These are phyloP conservation scores for Colletotrichum liaoningense DNA, from an alignment of 2,329 filamentous ascomycete genomes.

Conservation along the genomic window DNA sequence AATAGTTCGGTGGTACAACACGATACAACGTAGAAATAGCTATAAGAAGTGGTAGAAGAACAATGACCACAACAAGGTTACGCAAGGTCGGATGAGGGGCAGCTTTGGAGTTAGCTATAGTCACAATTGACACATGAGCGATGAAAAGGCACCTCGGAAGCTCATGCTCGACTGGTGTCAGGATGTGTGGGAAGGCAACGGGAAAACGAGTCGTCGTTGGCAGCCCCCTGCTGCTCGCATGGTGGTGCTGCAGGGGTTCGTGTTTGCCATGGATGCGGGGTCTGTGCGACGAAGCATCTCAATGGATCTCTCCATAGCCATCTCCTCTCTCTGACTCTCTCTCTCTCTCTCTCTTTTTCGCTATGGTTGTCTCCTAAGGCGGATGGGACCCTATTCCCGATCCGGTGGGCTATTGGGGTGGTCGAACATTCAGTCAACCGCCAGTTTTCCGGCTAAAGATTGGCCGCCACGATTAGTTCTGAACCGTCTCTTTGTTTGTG, in stretches of 20 bases:
- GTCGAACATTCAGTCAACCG: neutral
- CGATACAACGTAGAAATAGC: neutral
- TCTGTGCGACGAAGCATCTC: slow-evolving; percentile 27
- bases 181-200: neutral
- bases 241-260: slow-evolving; percentile 27
- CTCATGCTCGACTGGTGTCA: slow-evolving; percentile 34
- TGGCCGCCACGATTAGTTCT: neutral
- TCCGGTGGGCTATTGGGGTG: slow-evolving; percentile 1
- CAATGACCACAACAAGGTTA: neutral
- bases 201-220: slow-evolving; percentile 19
- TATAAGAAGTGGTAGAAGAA: neutral
- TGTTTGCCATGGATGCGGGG: slow-evolving; percentile 27
- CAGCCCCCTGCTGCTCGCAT: slow-evolving; percentile 28
- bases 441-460: neutral
- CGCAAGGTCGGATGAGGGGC: neutral
- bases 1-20: neutral
- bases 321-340: neutral
- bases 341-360: neutral
- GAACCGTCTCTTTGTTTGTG: neutral
- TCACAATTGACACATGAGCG: neutral
- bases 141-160: slow-evolving; percentile 31
- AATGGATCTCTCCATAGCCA: neutral
- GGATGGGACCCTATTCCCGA: slow-evolving; percentile 11
- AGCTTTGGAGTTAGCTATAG: slow-evolving; percentile 27
- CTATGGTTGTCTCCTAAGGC: neutral